Evolutionary conservation across 1,284 basidiomycete species (phyloP), one percentile per base, ranked within the genome.

Genomic region (Marasmius sp.): DNA sequence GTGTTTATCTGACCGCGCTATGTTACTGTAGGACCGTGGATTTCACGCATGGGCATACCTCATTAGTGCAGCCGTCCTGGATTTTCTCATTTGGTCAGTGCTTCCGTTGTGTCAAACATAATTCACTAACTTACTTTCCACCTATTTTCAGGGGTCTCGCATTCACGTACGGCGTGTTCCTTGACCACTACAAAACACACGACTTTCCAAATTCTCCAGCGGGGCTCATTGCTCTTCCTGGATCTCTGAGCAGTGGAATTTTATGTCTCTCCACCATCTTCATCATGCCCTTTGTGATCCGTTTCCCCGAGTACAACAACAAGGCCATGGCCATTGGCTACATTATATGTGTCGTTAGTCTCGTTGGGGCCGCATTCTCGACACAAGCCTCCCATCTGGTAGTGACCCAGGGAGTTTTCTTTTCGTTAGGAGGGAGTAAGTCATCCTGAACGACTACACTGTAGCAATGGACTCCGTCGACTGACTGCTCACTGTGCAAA

Each of bases 31-130:
- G 60, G 60, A 63, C 50, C 20, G 27, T 22, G 62, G 64, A 49
- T 63, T 65, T 37, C 53, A 64, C 47, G 62, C 65, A 3, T 66
- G 60, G 61, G 61, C 63, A 37, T 66, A 61, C 50, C 58, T 64
- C 20, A 52, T 39, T 14, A 62, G 60, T 43, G 62, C 65, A 12
- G 64, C 57, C 50, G 38, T 62, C 34, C 51, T 64, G 16, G 62
- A 63, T n/a, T 62, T 59, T 39, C 51, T 66, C 16, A 53, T 64
- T 27, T 64, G 62, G 61, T 62, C 41, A 16, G 18, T 47, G 37
- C 16, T 60, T 27, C 27, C 27, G n/a, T 33, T 8, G 8, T 41
- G 2, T 43, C 6, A 8, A 22, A n/a, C n/a, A n/a, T n/a, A n/a
- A n/a, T n/a, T n/a, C n/a, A 27, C 27, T 27, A 27, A 27, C n/a